Evolutionary conservation across 2,329 filamentous ascomycete genomes (phyloP).

Genomic region (Venturia carpophila): DNA sequence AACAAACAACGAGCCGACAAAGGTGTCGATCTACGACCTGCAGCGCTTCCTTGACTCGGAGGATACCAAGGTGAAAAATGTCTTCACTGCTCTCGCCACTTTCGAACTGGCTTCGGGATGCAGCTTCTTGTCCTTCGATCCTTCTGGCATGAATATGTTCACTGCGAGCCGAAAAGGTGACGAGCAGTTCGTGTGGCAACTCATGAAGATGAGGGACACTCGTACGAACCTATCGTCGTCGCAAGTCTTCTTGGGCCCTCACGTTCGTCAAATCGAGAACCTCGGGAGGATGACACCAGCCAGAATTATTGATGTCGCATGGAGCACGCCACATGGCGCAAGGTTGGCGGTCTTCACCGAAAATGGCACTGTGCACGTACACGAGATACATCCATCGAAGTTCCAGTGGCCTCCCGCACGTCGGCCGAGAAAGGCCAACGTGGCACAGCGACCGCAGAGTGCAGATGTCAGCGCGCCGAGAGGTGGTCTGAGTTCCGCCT

Average conservation of each 20-base stretch:
- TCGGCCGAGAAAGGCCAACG: slow-evolving; percentile 29
- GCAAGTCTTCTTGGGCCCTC: slow-evolving; percentile 27
- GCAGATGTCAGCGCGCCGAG: slow-evolving; percentile 5
- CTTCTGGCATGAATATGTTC: slow-evolving; percentile 64
- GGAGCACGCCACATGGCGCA: slow-evolving; percentile 75
- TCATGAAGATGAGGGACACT: slow-evolving; percentile 49
- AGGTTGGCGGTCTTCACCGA: slow-evolving; percentile 84
- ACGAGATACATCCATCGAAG: slow-evolving; percentile 74
- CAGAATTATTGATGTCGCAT: slow-evolving; percentile 81
- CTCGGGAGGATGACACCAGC: slow-evolving; percentile 90
- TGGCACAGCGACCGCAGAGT: slow-evolving; percentile 21
- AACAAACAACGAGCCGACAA: slow-evolving; percentile 55
- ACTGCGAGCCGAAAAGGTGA: slow-evolving; percentile 80
- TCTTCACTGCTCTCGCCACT: slow-evolving; percentile 56
- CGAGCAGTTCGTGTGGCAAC: slow-evolving; percentile 72
- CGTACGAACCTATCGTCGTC: slow-evolving; percentile 25
- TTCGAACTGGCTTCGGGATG: slow-evolving; percentile 67
- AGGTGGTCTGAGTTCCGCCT: slow-evolving; percentile 19
- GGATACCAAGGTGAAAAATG: slow-evolving; percentile 40
- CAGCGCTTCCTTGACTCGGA: slow-evolving; percentile 47
- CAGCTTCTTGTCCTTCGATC: slow-evolving; percentile 72
- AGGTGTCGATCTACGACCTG: slow-evolving; percentile 69
- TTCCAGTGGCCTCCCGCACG: slow-evolving; percentile 78
- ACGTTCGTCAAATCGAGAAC: slow-evolving; percentile 74
- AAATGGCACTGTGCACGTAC: slow-evolving; percentile 88